A percentile compares a stretch with the other conserved stretches of the same genome.
phyloP scores from a whole-genome alignment of 768 basidiomycete species.

The Cystofilobasidium macerans region DNA sequence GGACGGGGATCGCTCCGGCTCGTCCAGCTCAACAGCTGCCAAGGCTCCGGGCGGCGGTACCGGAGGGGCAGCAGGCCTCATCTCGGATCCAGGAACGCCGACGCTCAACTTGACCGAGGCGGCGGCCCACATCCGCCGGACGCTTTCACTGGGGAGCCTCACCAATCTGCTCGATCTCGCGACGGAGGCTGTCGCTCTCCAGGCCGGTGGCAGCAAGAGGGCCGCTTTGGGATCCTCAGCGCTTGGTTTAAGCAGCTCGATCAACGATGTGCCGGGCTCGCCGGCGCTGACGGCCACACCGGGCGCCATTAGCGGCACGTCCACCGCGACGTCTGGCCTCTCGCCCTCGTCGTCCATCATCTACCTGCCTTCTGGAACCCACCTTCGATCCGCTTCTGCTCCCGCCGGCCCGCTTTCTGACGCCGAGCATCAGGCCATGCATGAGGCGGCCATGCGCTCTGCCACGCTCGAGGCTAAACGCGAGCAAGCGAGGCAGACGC shows the following conservation, averaged over 20 bases:
- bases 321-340: background rate
- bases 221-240: too few relatives aligned
- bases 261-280: too few relatives aligned
- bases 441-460: constrained; percentile 27
- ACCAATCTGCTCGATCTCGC: constrained; percentile 33
- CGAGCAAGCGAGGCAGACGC: constrained; percentile 10
- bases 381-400: background rate
- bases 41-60: too few relatives aligned
- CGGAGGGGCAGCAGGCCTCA: background rate
- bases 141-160: constrained; percentile 36
- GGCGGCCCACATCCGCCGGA: constrained; percentile 37
- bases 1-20: too few relatives aligned
- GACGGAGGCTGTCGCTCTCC: constrained; percentile 10
- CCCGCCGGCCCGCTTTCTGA: background rate
- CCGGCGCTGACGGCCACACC: too few relatives aligned
- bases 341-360: background rate
- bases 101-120: constrained; percentile 8
- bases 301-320: background rate
- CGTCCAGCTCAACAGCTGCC: too few relatives aligned
- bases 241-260: background rate
- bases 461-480: constrained; percentile 4
- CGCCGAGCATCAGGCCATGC: constrained; percentile 28
- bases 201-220: too few relatives aligned
- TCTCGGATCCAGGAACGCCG: background rate
- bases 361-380: background rate